Evolutionary conservation across 805 yeast species (phyloP), one percentile per base, ranked within the genome.

Genomic region (Teunomyces funiuensis): DNA sequence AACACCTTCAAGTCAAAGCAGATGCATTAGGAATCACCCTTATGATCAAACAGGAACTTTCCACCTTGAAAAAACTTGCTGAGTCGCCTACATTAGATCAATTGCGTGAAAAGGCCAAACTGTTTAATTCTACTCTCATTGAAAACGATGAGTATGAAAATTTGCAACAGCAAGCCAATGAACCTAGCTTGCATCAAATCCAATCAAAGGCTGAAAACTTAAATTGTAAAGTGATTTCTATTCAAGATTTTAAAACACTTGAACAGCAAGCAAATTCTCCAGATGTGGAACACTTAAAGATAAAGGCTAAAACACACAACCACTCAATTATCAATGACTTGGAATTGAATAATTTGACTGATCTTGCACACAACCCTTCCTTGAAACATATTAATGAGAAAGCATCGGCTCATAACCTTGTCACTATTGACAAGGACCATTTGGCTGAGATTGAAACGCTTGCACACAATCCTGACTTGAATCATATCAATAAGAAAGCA

Each of bases 171-270:
- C 27, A 36, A 19, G 51, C 49, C 10, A 26, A 44, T 23, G 27
- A 42, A 9, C 64, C 65, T 10, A 33, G 52, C 23, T 22, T 49
- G 9, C 44, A 42, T 1, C 49, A 47, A 16, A 19, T 42, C n/a
- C 14, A 36, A 16, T 25, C 39, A 1, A 41, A 41, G 38, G 50
- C 50, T 14, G 18, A 20, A 17, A 14, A 13, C 2, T 40, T 22
- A 5, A 17, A 31, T 13, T 39, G 33, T 17, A 30, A 40, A 13
- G 29, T 62, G 5, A 22, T 66, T 4, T 36, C 49, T 6, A 31
- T 44, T 11, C 50, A 51, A 2, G 62, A 60, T 14, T 45, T 49
- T 16, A 43, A 51, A n/a, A 27, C 36, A 1, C 39, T 63, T 30
- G 43, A 45, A 22, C 11, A 42, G 2, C 30, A 29, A 17, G 60